Evolutionary conservation across 2,329 filamentous ascomycete species (phyloP).

Genomic region (Tolypocladium nubicola): DNA sequence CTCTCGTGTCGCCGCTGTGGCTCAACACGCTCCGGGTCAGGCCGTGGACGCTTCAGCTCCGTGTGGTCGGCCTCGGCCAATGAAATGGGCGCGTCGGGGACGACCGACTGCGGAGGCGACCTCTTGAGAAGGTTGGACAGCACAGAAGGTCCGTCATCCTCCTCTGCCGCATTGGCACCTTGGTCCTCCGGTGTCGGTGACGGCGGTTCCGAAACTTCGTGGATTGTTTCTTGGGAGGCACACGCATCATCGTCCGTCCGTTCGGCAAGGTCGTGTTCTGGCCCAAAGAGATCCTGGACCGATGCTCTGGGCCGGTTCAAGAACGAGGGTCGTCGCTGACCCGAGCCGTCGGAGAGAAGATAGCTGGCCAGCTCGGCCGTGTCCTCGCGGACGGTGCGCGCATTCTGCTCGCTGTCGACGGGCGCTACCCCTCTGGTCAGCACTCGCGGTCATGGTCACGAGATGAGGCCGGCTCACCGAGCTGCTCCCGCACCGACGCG

Average conservation of each 20-base stretch:
- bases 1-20: constrained; percentile 5
- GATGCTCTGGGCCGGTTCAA: constrained; percentile 25
- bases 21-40: constrained; percentile 1
- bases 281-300: constrained; percentile 14
- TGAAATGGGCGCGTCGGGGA: constrained; percentile 4
- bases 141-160: constrained; percentile 25
- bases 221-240: constrained; percentile 41
- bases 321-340: constrained; percentile 32
- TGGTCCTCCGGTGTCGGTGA: constrained; percentile 15
- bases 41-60: constrained; percentile 1
- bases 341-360: constrained; percentile 56
- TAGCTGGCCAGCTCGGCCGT: constrained; percentile 81
- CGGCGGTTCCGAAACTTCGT: constrained; percentile 46
- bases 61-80: neutral
- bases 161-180: constrained; percentile 6
- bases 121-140: constrained; percentile 39
- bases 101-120: constrained; percentile 31
- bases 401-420: constrained; percentile 62
- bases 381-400: constrained; percentile 71
- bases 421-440: constrained; percentile 27
- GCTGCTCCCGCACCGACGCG: constrained; percentile 48
- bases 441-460: neutral
- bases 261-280: constrained; percentile 11
- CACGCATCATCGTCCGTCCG: constrained; percentile 12
- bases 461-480: constrained; percentile 31